Evolutionary conservation across 148 eudicot species (phyloP).

Genomic region (Silene latifolia): DNA sequence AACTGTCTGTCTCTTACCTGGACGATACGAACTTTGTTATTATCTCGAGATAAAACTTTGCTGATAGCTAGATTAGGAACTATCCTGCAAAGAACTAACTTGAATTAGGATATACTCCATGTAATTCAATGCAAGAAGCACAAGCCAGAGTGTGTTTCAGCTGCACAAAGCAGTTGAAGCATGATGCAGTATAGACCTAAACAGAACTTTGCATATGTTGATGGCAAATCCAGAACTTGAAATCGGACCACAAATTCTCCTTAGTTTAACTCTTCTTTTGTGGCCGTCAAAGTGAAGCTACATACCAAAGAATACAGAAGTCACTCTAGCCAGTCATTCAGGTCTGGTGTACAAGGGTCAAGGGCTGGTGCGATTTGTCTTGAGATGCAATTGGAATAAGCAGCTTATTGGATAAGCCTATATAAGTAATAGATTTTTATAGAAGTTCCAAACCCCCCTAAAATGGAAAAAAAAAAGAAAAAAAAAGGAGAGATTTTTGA

Average conservation of each 20-base stretch:
- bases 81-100: constrained; percentile 50
- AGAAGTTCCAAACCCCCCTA: not conserved
- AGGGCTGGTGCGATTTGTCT: not conserved
- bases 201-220: constrained; percentile 1
- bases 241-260: not conserved
- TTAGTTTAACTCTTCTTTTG: not conserved
- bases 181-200: not conserved
- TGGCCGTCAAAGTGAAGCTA: not conserved
- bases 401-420: not conserved
- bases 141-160: not conserved
- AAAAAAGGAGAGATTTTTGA: not conserved
- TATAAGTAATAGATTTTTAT: not conserved
- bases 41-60: constrained; percentile 76
- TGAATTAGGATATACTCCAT: constrained; percentile 8
- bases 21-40: constrained; percentile 86
- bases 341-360: not conserved
- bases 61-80: constrained; percentile 98
- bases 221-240: not conserved
- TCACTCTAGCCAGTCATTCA: not conserved
- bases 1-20: constrained; percentile 46
- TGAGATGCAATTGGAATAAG: constrained; percentile 1
- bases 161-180: not conserved
- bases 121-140: not conserved
- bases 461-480: not conserved
- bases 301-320: not conserved